phyloP scores from a whole-genome alignment of 2,329 filamentous ascomycete species.

The Talaromyces sp. region DNA sequence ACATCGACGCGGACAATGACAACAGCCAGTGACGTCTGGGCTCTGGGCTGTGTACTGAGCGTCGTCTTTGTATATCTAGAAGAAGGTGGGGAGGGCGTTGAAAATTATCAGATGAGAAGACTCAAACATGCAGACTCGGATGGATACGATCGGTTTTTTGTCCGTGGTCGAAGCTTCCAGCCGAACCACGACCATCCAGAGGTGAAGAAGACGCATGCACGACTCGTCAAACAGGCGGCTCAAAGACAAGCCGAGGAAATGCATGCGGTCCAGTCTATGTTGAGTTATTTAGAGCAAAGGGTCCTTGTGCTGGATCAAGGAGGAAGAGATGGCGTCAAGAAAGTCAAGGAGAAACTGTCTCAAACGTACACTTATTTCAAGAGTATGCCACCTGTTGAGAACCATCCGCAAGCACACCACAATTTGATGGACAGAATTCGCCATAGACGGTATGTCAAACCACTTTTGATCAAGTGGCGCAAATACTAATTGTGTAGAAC shows the following conservation, averaged over 20 bases:
- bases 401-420: neutral
- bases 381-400: neutral
- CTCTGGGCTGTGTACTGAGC: conserved; percentile 41
- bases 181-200: conserved; percentile 12
- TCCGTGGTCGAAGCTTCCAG: conserved; percentile 5
- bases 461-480: neutral
- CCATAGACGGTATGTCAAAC: neutral
- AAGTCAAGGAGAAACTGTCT: conserved; percentile 23
- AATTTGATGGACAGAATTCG: neutral
- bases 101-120: conserved; percentile 22
- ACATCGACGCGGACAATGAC: conserved; percentile 28
- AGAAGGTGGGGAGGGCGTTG: conserved; percentile 28
- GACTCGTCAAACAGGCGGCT: conserved; percentile 13
- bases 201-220: conserved; percentile 9
- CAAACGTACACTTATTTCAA: conserved; percentile 16
- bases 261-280: conserved; percentile 24
- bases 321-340: conserved; percentile 21
- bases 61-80: conserved; percentile 40
- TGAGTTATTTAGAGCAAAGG: conserved; percentile 27
- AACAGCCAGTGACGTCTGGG: conserved; percentile 41
- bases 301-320: conserved; percentile 26
- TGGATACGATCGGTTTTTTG: conserved; percentile 19
- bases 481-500: neutral
- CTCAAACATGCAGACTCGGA: conserved; percentile 23
- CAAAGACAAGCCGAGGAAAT: conserved; percentile 23